Percentiles rank a stretch among this genome's conserved stretches.
phyloP scores from a whole-genome alignment of 768 basidiomycete species.

The Dendrothele bispora region DNA sequence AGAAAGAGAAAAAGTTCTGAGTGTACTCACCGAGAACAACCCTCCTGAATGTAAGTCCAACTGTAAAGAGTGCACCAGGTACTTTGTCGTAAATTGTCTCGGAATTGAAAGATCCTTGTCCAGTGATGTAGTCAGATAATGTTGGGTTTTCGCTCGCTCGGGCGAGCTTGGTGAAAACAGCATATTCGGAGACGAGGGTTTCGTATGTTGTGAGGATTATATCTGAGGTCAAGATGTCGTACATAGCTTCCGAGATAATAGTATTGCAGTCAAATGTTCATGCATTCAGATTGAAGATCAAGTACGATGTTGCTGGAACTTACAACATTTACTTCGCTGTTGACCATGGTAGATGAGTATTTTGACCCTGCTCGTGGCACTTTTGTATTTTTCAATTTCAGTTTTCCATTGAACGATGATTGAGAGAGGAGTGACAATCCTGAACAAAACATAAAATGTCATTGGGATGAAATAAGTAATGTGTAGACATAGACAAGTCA shows the following conservation, averaged over 20 bases:
- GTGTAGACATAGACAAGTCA: constrained; percentile 8
- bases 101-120: no score
- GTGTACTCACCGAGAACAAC: constrained; percentile 83
- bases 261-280: constrained; percentile 42
- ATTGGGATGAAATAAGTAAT: background rate
- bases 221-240: constrained; percentile 66
- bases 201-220: constrained; percentile 93
- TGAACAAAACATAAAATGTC: constrained; percentile 29
- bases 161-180: no score
- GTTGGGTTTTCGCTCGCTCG: no score
- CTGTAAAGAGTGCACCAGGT: no score
- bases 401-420: constrained; percentile 90
- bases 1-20: no score
- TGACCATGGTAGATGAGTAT: constrained; percentile 65
- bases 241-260: constrained; percentile 47
- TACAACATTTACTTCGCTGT: no score
- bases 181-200: constrained; percentile 79
- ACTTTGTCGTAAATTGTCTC: no score
- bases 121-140: no score
- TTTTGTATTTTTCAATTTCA: constrained; percentile 70
- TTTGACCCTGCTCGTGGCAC: constrained; percentile 79
- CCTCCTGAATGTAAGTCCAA: constrained; percentile 49
- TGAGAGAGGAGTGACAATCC: constrained; percentile 85
- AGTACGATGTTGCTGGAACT: constrained; percentile 29
- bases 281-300: background rate